Base-by-base conservation (phyloP, 2,329 filamentous ascomycete species). In the Setomelanomma holmii region DNA sequence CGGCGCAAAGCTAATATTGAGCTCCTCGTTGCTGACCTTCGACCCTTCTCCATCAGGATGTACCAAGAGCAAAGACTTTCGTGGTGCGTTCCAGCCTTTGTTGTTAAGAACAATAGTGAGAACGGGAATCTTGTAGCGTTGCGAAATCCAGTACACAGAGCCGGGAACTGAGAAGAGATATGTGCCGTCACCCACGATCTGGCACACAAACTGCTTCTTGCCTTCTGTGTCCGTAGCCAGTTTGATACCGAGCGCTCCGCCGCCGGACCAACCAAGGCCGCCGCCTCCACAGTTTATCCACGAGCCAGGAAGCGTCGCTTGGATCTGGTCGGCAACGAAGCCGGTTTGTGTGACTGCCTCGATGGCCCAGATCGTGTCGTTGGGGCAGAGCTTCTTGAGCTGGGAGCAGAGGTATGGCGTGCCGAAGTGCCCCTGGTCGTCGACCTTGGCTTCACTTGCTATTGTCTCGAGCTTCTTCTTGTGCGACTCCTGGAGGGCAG, bases 271-370 rank as follows among this genome's bases (percentile, higher is more conserved):
- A 1, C 90, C 90, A 0, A 93, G 84, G 2, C 90, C 90, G 12
- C 89, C 90, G 1, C 88, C 90, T 1, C 90, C 90, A 68, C 89
- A 93, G 71, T 92, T 93, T 65, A 93, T 85, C 88, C 88, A 92
- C 0, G 85, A 86, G 0, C 89, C 89, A 0, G 90, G 89, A 0
- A 85, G 67, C 0, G 82, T 86, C 2, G 86, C 82, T 63, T 86
- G 86, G 6, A 95, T 76, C 58, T 92, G 89, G 60, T 95, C 89
- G 21, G 85, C 81, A 1, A 92, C 86, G 22, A 86, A 82, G 0
- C 73, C 73, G 0, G 87, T 86, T 51, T 89, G 86, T 0, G 90
- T 95, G 0, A 95, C 90, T 0, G 90, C 86, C 74, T 95, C 90
- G 38, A 95, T 79, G 2, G 86, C 87, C 78, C 84, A 93, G 53